Evolutionary conservation across 148 eudicot species (phyloP).

Genomic region (Arctostaphylos glauca): DNA sequence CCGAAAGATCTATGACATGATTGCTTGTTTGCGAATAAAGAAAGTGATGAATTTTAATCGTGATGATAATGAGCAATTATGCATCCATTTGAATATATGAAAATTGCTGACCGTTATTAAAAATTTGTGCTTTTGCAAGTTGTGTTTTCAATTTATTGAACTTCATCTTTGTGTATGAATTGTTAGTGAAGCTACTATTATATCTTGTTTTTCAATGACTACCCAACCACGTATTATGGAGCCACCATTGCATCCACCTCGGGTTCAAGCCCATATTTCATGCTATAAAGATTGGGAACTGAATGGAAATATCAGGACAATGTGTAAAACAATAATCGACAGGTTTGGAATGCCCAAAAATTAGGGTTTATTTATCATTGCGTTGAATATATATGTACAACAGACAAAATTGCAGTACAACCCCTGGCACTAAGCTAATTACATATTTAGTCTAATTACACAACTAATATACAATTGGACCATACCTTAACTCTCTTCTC

Average conservation of each 20-base stretch:
- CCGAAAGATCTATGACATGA: neutral
- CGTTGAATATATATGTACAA: too few relatives aligned
- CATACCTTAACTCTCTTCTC: too few relatives aligned
- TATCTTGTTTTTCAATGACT: neutral
- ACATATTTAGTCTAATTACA: too few relatives aligned
- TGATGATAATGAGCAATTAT: neutral
- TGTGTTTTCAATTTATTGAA: neutral
- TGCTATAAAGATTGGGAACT: neutral
- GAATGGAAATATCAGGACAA: neutral
- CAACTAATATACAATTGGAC: too few relatives aligned
- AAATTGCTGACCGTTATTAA: neutral
- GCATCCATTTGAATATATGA: neutral
- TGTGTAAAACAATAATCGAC: neutral
- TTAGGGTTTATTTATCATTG: too few relatives aligned
- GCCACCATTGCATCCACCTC: neutral
- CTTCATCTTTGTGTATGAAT: neutral
- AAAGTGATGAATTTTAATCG: neutral
- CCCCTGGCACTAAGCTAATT: too few relatives aligned
- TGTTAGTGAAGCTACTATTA: neutral
- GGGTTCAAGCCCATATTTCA: neutral
- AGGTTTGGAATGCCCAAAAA: too few relatives aligned
- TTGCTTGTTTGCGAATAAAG: neutral
- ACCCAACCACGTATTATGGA: neutral
- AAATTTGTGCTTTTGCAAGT: neutral
- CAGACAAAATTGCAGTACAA: too few relatives aligned